Evolutionary conservation across 805 yeast genomes (phyloP), one percentile per base, ranked within the genome.

Genomic region (Candida insectalens): DNA sequence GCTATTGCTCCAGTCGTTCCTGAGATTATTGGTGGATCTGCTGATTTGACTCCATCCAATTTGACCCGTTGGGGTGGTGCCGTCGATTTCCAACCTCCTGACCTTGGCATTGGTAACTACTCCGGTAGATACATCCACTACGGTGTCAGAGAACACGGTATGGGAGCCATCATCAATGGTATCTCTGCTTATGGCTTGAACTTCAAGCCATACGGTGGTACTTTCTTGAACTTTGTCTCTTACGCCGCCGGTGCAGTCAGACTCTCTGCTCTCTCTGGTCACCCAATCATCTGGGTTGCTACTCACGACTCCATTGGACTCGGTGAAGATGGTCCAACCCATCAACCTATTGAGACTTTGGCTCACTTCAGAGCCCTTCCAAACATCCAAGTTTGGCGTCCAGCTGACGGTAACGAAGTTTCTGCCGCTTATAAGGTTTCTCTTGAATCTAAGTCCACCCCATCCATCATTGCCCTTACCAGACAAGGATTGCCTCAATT

Each of bases 111-210:
- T 47, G 97, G 97, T 63, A 76, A 76, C 55, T 88, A 80, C 71
- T 44, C 76, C 38, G 98, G 98, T 59, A 80, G 95, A 60, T 89
- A 89, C 70, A 71, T 89, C 63, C 81, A 96, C 69, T 89, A 80
- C 62, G 98, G 98, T 78, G 95, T 89, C 46, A 82, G 98, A 67
- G 98, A 89, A 72, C 97, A 92, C 66, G 96, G 84, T 62, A 87
- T 89, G 96, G 96, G 95, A 67, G 96, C 96, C 45, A 82, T 88
- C 61, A 73, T 88, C 77, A 89, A 92, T 67, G 98, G 98, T 80
- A 82, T 89, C 50, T 71, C 92, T 39, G 96, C 96, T 36, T 89
- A 66, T 55, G 82, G 82, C 65, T 83, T 82, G 44, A 84, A 83
- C 68, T 76, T 69, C 72, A 82, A 78, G 63, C 79, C 87, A 50